Base-by-base conservation (phyloP, 495 filamentous ascomycete genomes). In the Cetradonia linearis region DNA sequence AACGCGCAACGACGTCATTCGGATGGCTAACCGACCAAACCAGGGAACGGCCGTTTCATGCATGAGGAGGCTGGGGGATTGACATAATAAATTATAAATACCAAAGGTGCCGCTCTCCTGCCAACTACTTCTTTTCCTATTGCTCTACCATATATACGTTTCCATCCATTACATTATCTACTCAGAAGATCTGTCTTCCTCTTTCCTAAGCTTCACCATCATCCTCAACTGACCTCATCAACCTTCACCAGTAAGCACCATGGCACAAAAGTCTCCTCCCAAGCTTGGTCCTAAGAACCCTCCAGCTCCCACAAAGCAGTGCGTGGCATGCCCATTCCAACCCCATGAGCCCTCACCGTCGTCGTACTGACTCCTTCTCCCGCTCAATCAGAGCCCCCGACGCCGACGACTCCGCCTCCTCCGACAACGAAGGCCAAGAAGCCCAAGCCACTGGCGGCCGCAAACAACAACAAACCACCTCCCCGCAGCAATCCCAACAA, bases 251-350 rank as follows among this genome's bases (percentile, higher is more conserved):
- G 34, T 42, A 28, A 61, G 31, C 42, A 61, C 50, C 31, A 61
- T 61, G 59, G 49, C 59, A 25, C 49, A 55, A 55, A 61, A 55
- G 37, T 56, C 59, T 54, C 59, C 59, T 56, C 59, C 59, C 42
- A 61, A 61, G 50, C 59, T 61, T 34, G 49, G 36, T 40, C 59
- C 59, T 50, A 61, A 61, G 59, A 61, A 61, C 59, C 59, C 54
- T 28, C 54, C 54, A 55, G 59, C 59, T 55, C 59, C 59, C 16
- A 61, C 59, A n/a, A 61, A 61, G 50, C 59, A 61, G 59, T 55
- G 40, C 55, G 31, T n/a, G n/a, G n/a, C n/a, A n/a, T n/a, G n/a
- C 60, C 33, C 57, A 23, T 44, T 46, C 44, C 20, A 5, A 27
- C 23, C 31, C 33, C 25, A 54, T 25, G 20, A 42, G 28, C 27